Evolutionary conservation across 2,329 filamentous ascomycete species (phyloP), one percentile per base, ranked within the genome.

Genomic region (Corniculantispora saksenae): DNA sequence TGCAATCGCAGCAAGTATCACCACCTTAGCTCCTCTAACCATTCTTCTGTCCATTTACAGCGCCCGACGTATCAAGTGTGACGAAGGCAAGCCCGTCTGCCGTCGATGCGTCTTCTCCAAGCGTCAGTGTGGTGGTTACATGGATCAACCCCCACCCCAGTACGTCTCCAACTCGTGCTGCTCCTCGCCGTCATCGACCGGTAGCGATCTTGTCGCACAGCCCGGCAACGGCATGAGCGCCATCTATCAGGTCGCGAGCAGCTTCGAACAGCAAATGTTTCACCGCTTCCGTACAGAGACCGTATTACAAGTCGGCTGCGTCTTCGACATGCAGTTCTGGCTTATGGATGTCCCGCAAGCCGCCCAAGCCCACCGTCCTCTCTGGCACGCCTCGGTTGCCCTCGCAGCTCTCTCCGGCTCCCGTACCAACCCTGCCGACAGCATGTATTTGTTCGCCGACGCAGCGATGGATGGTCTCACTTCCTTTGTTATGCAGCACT

Each of bases 11-110:
- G n/a, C 17, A 6, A 35, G 13, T 9, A 17, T 12, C 32, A 3
- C n/a, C n/a, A n/a, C n/a, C n/a, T n/a, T n/a, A 43, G 2, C 13
- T 27, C n/a, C 32, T 15, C 17, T 25, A 21, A 13, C 17, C 13
- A 29, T 29, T 40, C 3, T 48, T 51, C 47, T 61, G 19, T 53
- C 47, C 32, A 10, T 32, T 3, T 15, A n/a, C 48, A 61, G 59
- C 10, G 25, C 15, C 35, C 59, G 59, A 3, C 59, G 59, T 23
- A 53, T 61, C 35, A 61, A 61, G 35, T 61, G 59, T 19, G 59
- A 61, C 21, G 59, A 61, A 17, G 59, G 59, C 21, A 53, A 53
- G 48, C 59, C 59, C 23, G 48, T 53, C 17, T 61, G 59, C 59
- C 47, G 47, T 9, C 47, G 47, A 53, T 61, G 59, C 59, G 47